Evolutionary conservation across 306 rosid genomes (phyloP).

Genomic region (Malus sylvestris): DNA sequence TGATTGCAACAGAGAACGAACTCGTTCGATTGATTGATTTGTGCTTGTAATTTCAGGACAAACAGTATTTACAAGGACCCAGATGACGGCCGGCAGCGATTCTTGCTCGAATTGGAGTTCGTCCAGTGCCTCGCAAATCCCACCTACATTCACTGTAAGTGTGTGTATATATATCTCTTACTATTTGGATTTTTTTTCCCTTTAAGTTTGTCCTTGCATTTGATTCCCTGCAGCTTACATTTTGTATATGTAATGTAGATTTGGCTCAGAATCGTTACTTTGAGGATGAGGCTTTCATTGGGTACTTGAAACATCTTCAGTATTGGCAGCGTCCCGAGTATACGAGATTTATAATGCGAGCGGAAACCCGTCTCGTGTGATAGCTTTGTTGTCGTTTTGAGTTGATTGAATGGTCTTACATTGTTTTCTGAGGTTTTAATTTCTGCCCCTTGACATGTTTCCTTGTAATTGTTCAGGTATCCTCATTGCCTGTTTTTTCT

Average conservation of each 20-base stretch:
- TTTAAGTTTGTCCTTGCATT: neutral
- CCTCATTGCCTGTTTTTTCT: slow-evolving; percentile 93
- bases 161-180: neutral
- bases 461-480: slow-evolving; percentile 47
- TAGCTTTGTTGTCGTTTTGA: neutral
- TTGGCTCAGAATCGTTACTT: slow-evolving; percentile 92
- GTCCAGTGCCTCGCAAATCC: slow-evolving; percentile 94
- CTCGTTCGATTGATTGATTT: neutral
- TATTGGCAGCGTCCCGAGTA: slow-evolving; percentile 97
- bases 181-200: slow-evolving; percentile 12
- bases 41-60: slow-evolving; percentile 35
- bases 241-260: slow-evolving; percentile 39
- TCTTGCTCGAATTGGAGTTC: slow-evolving; percentile 91
- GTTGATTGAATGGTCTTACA: neutral
- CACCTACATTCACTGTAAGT: slow-evolving; percentile 77
- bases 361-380: neutral
- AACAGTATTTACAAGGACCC: slow-evolving; percentile 72
- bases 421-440: neutral
- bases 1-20: neutral
- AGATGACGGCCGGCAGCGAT: slow-evolving; percentile 85
- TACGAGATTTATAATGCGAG: slow-evolving; percentile 79
- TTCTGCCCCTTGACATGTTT: neutral
- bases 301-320: slow-evolving; percentile 88
- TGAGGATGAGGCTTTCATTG: slow-evolving; percentile 95
- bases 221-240: slow-evolving; percentile 3